Percentiles rank a stretch among this genome's conserved stretches.
phyloP scores from a whole-genome alignment of 2,329 filamentous ascomycete genomes.

The Penicillium brevicompactum region DNA sequence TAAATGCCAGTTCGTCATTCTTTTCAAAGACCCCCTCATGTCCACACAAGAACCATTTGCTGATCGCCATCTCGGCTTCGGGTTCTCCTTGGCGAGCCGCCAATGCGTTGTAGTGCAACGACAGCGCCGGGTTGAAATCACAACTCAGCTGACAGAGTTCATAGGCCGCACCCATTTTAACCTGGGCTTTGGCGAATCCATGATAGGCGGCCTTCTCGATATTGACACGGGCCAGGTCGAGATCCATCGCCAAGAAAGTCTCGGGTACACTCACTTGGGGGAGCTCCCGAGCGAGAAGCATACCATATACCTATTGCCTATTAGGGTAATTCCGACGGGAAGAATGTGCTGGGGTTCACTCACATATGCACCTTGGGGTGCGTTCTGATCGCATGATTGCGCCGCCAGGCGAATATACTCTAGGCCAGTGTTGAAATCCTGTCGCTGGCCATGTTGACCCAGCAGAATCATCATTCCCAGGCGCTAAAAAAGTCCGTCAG shows the following conservation, averaged over 20 bases:
- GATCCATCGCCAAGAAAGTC: constrained; percentile 68
- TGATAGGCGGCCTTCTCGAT: constrained; percentile 96
- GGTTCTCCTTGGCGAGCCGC: constrained; percentile 89
- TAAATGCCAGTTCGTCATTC: constrained; percentile 91
- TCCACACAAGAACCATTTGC: constrained; percentile 97
- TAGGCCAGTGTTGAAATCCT: constrained; percentile 76
- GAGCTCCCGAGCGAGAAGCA: constrained; percentile 87
- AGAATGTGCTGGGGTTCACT: constrained; percentile 15
- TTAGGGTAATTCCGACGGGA: constrained; percentile 5
- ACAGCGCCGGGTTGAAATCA: constrained; percentile 90
- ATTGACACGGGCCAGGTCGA: constrained; percentile 75
- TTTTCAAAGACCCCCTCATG: constrained; percentile 91
- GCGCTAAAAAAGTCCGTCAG: constrained; percentile 53
- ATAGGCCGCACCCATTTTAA: constrained; percentile 96
- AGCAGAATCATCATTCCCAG: constrained; percentile 97
- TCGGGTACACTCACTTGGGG: constrained; percentile 87
- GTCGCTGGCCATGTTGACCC: constrained; percentile 86
- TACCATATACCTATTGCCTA: constrained; percentile 70
- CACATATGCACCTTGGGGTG: constrained; percentile 88
- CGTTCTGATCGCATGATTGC: constrained; percentile 89
- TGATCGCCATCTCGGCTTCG: constrained; percentile 93
- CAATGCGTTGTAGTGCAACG: constrained; percentile 92
- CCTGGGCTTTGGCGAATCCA: constrained; percentile 92
- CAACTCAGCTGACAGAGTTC: constrained; percentile 92
- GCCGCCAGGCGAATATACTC: constrained; percentile 83